Conservation (phyloP, 768 basidiomycete genomes). For the Gelatoporia subvermispora region DNA sequence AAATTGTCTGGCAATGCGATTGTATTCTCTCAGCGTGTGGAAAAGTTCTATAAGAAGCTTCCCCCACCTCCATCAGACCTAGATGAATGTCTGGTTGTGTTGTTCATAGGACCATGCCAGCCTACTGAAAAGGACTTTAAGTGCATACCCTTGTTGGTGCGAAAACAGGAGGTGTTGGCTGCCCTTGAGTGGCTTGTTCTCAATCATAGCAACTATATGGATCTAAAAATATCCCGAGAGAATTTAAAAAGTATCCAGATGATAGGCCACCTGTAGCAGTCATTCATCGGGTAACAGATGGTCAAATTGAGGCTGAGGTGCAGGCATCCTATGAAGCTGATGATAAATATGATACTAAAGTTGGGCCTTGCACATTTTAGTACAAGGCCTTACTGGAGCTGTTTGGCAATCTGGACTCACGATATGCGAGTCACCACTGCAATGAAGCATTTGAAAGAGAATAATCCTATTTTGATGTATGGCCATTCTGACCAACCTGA, state of each 20-base stretch:
- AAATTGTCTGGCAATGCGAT: constrained; percentile 15
- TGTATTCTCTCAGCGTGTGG: constrained; percentile 9
- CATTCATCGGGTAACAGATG: neutral
- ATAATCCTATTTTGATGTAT: neutral
- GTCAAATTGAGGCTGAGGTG: neutral
- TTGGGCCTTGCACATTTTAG: constrained; percentile 3
- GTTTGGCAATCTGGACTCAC: neutral
- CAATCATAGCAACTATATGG: constrained; percentile 12
- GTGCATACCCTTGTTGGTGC: constrained; percentile 16
- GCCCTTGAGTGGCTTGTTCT: constrained; percentile 18
- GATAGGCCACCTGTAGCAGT: constrained; percentile 4
- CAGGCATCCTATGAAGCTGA: neutral
- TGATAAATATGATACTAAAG: neutral
- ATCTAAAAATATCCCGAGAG: constrained; percentile 6
- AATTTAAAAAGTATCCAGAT: constrained; percentile 7
- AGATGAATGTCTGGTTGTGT: constrained; percentile 20
- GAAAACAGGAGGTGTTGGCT: constrained; percentile 11
- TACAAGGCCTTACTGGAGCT: constrained; percentile 5
- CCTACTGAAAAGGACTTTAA: constrained; percentile 26
- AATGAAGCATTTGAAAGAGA: constrained; percentile 5
- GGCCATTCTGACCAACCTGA: constrained; percentile 1
- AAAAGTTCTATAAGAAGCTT: constrained; percentile 6
- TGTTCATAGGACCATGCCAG: constrained; percentile 25
- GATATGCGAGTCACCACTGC: neutral
- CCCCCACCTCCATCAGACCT: constrained; percentile 13